Conservation (phyloP, 2,329 filamentous ascomycete species). For the Pseudovirgaria hyperparasitica region DNA sequence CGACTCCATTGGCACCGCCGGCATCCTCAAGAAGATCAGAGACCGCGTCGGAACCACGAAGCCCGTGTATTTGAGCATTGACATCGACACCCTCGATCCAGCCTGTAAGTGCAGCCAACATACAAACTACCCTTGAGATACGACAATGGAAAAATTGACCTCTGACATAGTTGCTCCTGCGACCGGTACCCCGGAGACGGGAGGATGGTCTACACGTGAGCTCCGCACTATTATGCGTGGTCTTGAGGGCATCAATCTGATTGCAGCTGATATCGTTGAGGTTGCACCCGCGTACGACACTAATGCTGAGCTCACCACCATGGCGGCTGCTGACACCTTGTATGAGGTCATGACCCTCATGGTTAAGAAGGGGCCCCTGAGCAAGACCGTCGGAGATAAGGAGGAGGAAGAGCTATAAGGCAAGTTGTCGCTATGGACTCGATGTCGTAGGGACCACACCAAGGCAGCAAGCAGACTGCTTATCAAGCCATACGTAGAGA, state of each 20-base stretch:
- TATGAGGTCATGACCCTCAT: conserved; percentile 74
- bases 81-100: conserved; percentile 81
- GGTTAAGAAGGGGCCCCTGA: conserved; percentile 65
- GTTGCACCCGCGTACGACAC: conserved; percentile 63
- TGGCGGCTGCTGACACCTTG: conserved; percentile 58
- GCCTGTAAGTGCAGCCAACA: conserved; percentile 43
- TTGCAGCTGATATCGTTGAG: conserved; percentile 61
- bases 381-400: conserved; percentile 27
- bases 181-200: conserved; percentile 64
- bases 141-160: neutral
- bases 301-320: conserved; percentile 60
- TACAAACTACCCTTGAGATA: neutral
- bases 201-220: conserved; percentile 63
- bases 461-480: too few species aligned
- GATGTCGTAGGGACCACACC: too few species aligned
- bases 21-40: conserved; percentile 67
- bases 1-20: conserved; percentile 54
- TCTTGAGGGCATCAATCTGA: conserved; percentile 54
- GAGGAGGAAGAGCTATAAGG: too few species aligned
- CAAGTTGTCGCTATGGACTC: too few species aligned
- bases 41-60: conserved; percentile 61
- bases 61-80: conserved; percentile 71
- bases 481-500: too few species aligned
- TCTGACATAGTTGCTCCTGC: conserved; percentile 50
- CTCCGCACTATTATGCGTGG: conserved; percentile 59